These are phyloP conservation scores for Aspergillus clavatus DNA, from an alignment of 2,329 filamentous ascomycete species.

Conservation along the genomic window DNA sequence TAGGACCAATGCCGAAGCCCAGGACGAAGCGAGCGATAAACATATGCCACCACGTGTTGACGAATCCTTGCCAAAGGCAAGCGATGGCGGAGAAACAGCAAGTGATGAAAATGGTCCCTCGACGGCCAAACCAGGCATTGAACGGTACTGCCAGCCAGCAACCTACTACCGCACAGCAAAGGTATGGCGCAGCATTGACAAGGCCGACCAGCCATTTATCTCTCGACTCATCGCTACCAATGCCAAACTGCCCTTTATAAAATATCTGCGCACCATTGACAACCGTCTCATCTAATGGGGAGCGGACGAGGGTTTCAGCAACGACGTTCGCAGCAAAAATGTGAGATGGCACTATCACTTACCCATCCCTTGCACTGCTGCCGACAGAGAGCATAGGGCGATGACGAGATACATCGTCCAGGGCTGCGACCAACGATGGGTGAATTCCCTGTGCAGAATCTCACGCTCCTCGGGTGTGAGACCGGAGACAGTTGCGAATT, in stretches of 20 bases:
- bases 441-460: constrained; percentile 56
- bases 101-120: constrained; percentile 71
- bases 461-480: constrained; percentile 56
- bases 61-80: constrained; percentile 57
- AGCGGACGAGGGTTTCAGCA: not conserved
- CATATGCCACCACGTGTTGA: constrained; percentile 67
- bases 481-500: constrained; percentile 48
- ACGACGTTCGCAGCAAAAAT: no score
- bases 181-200: constrained; percentile 53
- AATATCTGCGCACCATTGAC: constrained; percentile 66
- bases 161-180: constrained; percentile 63
- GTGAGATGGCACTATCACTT: constrained; percentile 1
- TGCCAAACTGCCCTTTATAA: constrained; percentile 59
- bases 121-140: constrained; percentile 64
- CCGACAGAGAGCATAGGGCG: constrained; percentile 61
- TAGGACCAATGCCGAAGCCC: constrained; percentile 73
- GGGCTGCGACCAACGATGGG: constrained; percentile 66
- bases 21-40: constrained; percentile 67
- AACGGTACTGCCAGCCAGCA: constrained; percentile 71
- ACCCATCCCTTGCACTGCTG: constrained; percentile 67
- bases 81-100: constrained; percentile 62
- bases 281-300: constrained; percentile 58
- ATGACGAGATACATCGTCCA: constrained; percentile 62
- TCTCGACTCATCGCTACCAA: constrained; percentile 45
- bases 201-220: constrained; percentile 59